These are phyloP conservation scores for Casuarina cunninghamiana DNA, from an alignment of 306 rosid genomes.

Conservation along the genomic window DNA sequence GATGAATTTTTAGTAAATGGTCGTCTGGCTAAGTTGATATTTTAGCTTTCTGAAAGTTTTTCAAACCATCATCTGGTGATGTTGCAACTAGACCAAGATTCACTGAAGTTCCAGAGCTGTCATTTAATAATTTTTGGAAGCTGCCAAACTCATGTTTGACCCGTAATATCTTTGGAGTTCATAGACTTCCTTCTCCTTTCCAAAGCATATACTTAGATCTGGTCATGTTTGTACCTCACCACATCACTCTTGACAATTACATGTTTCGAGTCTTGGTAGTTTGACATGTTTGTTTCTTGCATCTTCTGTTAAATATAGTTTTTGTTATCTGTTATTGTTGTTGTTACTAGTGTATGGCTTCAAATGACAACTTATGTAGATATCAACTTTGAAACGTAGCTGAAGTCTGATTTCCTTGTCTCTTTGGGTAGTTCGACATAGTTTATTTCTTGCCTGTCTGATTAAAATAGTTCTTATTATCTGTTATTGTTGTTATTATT, in stretches of 20 bases:
- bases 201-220: background rate
- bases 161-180: background rate
- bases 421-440: conserved; percentile 7
- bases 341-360: background rate
- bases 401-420: conserved; percentile 2
- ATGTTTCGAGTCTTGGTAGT: background rate
- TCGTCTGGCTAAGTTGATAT: background rate
- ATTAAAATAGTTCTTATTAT: background rate
- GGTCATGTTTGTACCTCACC: background rate
- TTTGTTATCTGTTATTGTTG: background rate
- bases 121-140: background rate
- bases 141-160: background rate
- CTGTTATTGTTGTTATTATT: background rate
- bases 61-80: background rate
- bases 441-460: background rate
- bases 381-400: conserved; percentile 17
- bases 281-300: background rate
- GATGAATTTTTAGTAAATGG: background rate
- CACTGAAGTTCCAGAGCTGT: background rate
- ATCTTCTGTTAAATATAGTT: background rate
- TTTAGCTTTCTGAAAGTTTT: background rate
- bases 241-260: background rate
- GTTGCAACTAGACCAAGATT: background rate
- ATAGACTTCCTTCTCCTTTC: background rate
- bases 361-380: background rate